These are phyloP conservation scores for Linum lewisii DNA, from an alignment of 345 rosid species.

Conservation along the genomic window DNA sequence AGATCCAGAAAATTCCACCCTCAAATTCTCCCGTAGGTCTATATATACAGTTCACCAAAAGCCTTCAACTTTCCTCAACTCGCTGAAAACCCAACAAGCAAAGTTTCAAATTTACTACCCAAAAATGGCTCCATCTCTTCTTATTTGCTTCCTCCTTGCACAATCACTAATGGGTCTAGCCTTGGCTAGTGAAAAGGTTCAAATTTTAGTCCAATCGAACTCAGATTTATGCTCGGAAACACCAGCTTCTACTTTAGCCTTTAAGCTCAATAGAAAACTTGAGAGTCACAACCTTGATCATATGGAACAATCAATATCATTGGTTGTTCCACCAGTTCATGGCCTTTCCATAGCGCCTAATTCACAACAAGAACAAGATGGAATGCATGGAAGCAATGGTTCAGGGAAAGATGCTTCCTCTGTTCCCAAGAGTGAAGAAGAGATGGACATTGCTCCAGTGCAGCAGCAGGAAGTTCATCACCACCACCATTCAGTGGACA, in stretches of 20 bases:
- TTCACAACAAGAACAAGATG: background rate
- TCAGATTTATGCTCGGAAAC: too few relatives aligned
- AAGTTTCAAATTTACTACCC: background rate
- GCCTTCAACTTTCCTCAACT: background rate
- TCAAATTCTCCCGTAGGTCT: too few relatives aligned
- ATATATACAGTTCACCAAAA: background rate
- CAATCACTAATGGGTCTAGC: constrained; percentile 23
- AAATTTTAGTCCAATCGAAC: background rate
- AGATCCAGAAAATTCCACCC: background rate
- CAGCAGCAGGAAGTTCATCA: too few relatives aligned
- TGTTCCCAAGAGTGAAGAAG: too few relatives aligned
- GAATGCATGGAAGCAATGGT: constrained; percentile 1
- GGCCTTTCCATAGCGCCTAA: constrained; percentile 22
- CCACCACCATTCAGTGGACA: constrained; percentile 36
- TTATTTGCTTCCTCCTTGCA: constrained; percentile 23
- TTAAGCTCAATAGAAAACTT: constrained; percentile 23
- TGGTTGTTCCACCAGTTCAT: constrained; percentile 5
- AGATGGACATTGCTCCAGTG: too few relatives aligned
- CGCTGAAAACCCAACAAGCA: background rate
- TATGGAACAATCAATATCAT: too few relatives aligned
- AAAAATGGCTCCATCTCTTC: constrained; percentile 17
- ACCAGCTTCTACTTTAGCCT: too few relatives aligned
- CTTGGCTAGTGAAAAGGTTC: constrained; percentile 15
- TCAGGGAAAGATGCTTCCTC: too few relatives aligned
- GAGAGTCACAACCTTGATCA: constrained; percentile 20